Conservation (phyloP, 2,329 filamentous ascomycete genomes). For the Cladorrhinum sp. region DNA sequence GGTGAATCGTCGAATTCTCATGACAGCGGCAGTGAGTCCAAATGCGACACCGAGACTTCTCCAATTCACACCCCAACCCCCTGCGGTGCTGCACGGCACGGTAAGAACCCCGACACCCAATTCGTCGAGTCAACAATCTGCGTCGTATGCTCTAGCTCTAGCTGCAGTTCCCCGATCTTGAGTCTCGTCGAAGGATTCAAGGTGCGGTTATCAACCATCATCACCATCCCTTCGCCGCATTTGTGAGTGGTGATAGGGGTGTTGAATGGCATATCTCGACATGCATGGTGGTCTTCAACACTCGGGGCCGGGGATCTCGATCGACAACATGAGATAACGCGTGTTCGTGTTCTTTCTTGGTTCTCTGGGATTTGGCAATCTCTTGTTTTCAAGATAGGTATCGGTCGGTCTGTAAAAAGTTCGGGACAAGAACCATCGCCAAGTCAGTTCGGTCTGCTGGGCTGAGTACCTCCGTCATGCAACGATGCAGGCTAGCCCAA, state of each 20-base stretch:
- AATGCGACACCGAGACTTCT: conserved; percentile 9
- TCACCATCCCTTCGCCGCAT: too few relatives aligned
- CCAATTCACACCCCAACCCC: conserved; percentile 4
- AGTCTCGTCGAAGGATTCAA: conserved; percentile 7
- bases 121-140: conserved; percentile 7
- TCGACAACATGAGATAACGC: too few relatives aligned
- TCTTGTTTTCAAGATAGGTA: too few relatives aligned
- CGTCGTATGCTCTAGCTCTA: conserved; percentile 7
- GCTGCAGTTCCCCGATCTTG: conserved; percentile 12
- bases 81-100: background rate
- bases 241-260: too few relatives aligned
- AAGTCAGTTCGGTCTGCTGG: background rate
- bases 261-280: too few relatives aligned
- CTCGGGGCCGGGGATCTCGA: too few relatives aligned
- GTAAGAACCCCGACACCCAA: conserved; percentile 7
- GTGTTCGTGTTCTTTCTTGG: background rate
- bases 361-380: too few relatives aligned
- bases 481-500: background rate
- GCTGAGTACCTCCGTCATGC: background rate
- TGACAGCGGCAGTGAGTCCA: conserved; percentile 3
- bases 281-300: too few relatives aligned
- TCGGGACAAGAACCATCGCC: background rate
- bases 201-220: background rate
- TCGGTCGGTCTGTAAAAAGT: too few relatives aligned
- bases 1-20: background rate